phyloP scores from a whole-genome alignment of 805 yeast genomes.

The Candida coquimbonensis region DNA sequence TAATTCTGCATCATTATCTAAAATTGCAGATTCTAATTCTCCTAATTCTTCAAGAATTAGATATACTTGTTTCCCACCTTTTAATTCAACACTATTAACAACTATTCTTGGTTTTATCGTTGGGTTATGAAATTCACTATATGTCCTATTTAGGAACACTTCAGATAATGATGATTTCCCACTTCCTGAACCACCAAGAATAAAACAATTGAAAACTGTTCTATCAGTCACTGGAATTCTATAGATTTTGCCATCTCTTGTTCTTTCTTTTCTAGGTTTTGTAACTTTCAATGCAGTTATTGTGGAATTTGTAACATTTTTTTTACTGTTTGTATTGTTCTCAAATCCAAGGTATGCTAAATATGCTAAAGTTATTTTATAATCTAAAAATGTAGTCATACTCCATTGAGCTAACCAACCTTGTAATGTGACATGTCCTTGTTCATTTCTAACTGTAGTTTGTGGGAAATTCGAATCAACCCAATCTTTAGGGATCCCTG shows the following conservation, averaged over 20 bases:
- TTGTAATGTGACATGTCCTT: conserved; percentile 84
- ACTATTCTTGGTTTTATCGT: conserved; percentile 76
- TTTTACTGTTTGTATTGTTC: conserved; percentile 20
- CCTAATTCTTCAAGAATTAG: conserved; percentile 87
- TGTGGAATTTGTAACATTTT: conserved; percentile 22
- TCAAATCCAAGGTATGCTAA: conserved; percentile 88
- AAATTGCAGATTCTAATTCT: conserved; percentile 72
- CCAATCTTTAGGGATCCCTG: conserved; percentile 90
- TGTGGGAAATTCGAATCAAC: conserved; percentile 76
- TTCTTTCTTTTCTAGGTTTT: conserved; percentile 66
- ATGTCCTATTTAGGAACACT: conserved; percentile 70
- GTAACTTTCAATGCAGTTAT: conserved; percentile 67
- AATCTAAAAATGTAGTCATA: conserved; percentile 85
- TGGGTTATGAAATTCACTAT: conserved; percentile 67
- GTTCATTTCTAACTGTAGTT: conserved; percentile 84
- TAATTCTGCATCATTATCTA: conserved; percentile 61
- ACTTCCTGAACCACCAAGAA: conserved; percentile 76
- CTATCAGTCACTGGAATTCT: conserved; percentile 71
- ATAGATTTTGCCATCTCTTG: conserved; percentile 56
- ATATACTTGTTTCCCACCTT: conserved; percentile 94
- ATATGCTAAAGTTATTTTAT: conserved; percentile 78
- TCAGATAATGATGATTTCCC: conserved; percentile 86
- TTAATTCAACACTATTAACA: conserved; percentile 86
- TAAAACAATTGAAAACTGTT: conserved; percentile 85
- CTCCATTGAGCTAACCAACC: conserved; percentile 99